Evolutionary conservation across 1,284 basidiomycete genomes (phyloP).

Genomic region (Albatrellus sp.): DNA sequence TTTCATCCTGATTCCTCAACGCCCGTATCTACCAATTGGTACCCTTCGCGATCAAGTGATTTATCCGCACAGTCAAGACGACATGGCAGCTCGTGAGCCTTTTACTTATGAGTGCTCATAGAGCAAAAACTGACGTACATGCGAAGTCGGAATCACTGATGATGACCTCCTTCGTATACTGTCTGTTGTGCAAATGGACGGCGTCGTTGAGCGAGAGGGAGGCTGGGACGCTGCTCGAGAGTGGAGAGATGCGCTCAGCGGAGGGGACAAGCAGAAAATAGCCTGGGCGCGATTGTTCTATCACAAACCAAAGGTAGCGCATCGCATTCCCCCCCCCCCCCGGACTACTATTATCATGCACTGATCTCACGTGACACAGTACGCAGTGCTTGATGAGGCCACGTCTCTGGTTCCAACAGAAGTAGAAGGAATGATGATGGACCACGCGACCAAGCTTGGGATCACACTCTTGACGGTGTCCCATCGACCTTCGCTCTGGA

Average conservation of each 20-base stretch:
- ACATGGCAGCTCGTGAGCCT: slow-evolving; percentile 61
- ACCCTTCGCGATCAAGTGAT: slow-evolving; percentile 90
- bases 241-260: slow-evolving; percentile 89
- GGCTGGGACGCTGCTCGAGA: slow-evolving; percentile 86
- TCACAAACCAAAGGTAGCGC: slow-evolving; percentile 75
- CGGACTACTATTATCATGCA: background rate
- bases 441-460: slow-evolving; percentile 76
- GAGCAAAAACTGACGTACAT: background rate
- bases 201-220: slow-evolving; percentile 89
- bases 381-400: slow-evolving; percentile 94
- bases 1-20: slow-evolving; percentile 93
- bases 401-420: slow-evolving; percentile 90
- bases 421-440: slow-evolving; percentile 93
- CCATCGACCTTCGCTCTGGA: slow-evolving; percentile 89
- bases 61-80: slow-evolving; percentile 72
- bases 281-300: slow-evolving; percentile 97
- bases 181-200: slow-evolving; percentile 74
- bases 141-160: slow-evolving; percentile 60
- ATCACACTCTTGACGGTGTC: slow-evolving; percentile 89
- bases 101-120: slow-evolving; percentile 7
- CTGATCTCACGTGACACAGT: slow-evolving; percentile 32
- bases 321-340: background rate
- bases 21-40: slow-evolving; percentile 88
- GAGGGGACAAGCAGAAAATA: slow-evolving; percentile 83
- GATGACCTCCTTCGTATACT: slow-evolving; percentile 67